These are phyloP conservation scores for Cystobasidium sp. DNA, from an alignment of 1,284 basidiomycete genomes.

Conservation along the genomic window DNA sequence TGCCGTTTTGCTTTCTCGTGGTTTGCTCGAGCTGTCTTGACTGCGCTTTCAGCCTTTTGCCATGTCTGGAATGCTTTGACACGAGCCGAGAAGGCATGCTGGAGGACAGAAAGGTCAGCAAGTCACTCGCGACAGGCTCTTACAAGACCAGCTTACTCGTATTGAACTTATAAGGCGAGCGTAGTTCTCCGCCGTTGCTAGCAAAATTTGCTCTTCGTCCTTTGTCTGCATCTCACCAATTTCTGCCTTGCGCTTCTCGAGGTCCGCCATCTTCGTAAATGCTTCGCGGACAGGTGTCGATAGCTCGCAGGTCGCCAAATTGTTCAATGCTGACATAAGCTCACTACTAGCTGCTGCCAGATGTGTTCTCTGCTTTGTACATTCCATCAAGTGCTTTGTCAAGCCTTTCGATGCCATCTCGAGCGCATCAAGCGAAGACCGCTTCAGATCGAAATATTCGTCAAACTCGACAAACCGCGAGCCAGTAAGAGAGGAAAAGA, in stretches of 20 bases:
- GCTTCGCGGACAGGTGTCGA: conserved; percentile 56
- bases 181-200: conserved; percentile 78
- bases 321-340: conserved; percentile 54
- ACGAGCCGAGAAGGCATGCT: conserved; percentile 75
- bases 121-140: conserved; percentile 58
- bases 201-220: conserved; percentile 48
- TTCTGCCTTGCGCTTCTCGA: conserved; percentile 52
- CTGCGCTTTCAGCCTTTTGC: conserved; percentile 77
- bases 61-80: conserved; percentile 79
- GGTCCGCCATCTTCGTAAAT: conserved; percentile 55
- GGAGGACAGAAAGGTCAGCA: conserved; percentile 53
- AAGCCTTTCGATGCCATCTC: conserved; percentile 85
- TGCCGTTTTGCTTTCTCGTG: conserved; percentile 81
- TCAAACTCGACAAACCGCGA: conserved; percentile 90
- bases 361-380: conserved; percentile 75
- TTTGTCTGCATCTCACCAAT: conserved; percentile 47
- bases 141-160: conserved; percentile 64
- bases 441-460: conserved; percentile 95
- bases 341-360: conserved; percentile 53
- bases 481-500: conserved; percentile 65
- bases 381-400: conserved; percentile 79
- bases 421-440: conserved; percentile 80
- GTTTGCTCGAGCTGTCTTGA: conserved; percentile 69
- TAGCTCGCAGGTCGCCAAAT: conserved; percentile 55
- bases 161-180: conserved; percentile 87